Conservation (phyloP, 768 basidiomycete species). For the Boletus eberwhitei region DNA sequence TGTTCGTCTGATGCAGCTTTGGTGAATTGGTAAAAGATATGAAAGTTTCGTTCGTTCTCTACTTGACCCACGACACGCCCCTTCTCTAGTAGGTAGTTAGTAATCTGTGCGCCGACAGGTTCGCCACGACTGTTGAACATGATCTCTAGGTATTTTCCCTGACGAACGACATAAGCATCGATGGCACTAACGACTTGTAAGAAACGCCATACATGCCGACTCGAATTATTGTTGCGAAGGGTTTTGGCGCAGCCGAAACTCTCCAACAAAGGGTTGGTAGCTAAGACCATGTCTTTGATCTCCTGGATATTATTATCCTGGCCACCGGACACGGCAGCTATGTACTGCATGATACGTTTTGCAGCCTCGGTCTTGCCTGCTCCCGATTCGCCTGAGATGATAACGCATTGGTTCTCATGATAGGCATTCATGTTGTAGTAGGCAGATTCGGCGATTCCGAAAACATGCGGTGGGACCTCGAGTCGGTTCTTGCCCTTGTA, state of each 20-base stretch:
- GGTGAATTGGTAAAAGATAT: conserved; percentile 99
- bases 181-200: not conserved
- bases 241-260: conserved; percentile 99
- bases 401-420: conserved; percentile 99
- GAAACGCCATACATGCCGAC: conserved; percentile 80
- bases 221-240: conserved; percentile 96
- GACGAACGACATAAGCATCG: conserved; percentile 14
- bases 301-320: conserved; percentile 90
- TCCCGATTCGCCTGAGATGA: conserved; percentile 98
- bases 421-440: conserved; percentile 99
- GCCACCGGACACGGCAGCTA: conserved; percentile 91
- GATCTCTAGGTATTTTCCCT: conserved; percentile 99
- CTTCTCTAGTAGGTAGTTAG: conserved; percentile 97
- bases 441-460: conserved; percentile 92
- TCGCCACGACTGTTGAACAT: conserved; percentile 95
- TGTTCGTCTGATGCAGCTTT: conserved; percentile 90
- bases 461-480: conserved; percentile 97
- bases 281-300: conserved; percentile 99
- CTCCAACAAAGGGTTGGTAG: conserved; percentile 95
- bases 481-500: conserved; percentile 98
- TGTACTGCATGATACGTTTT: conserved; percentile 99
- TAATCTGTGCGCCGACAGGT: conserved; percentile 96
- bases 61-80: conserved; percentile 96
- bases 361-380: conserved; percentile 99
- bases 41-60: conserved; percentile 94